These are phyloP conservation scores for Monosporozyma servazzii DNA, from an alignment of 805 yeast genomes.

Conservation along the genomic window DNA sequence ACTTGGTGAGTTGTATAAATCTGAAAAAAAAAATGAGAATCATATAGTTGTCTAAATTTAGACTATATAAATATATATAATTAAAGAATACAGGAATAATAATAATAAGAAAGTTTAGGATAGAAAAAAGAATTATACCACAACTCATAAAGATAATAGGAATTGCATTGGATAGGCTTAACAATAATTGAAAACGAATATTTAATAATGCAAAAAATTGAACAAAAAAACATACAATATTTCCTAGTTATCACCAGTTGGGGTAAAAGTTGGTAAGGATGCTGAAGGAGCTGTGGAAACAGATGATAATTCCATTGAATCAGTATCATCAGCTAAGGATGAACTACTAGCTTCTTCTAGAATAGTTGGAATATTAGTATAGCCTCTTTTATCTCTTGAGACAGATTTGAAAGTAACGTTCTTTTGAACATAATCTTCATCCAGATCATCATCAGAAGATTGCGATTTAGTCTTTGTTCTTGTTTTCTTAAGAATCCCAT, in stretches of 20 bases:
- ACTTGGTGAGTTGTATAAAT: slow-evolving; percentile 29
- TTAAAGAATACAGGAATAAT: not conserved
- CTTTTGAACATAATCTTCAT: slow-evolving; percentile 16
- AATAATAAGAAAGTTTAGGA: not conserved
- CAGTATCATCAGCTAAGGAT: slow-evolving; percentile 15
- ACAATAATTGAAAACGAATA: not conserved
- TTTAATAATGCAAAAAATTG: no score
- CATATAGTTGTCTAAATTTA: not conserved
- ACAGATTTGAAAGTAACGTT: slow-evolving; percentile 27
- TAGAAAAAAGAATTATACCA: not conserved
- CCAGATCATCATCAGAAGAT: slow-evolving; percentile 6
- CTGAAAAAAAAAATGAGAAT: not conserved
- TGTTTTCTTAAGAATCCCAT: slow-evolving; percentile 6
- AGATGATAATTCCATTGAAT: slow-evolving; percentile 10
- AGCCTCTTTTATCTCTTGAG: slow-evolving; percentile 16
- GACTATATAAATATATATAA: not conserved
- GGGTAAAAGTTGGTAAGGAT: slow-evolving; percentile 7
- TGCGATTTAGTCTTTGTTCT: slow-evolving; percentile 14
- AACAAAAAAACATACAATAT: no score
- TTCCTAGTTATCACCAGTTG: not conserved
- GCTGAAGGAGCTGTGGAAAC: slow-evolving; percentile 12
- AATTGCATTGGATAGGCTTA: not conserved
- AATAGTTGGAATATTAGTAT: slow-evolving; percentile 27
- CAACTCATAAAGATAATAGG: not conserved
- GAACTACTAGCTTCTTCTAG: slow-evolving; percentile 23